These are phyloP conservation scores for Smallanthus sonchifolius DNA, from an alignment of 129 eudicot species.

Conservation along the genomic window DNA sequence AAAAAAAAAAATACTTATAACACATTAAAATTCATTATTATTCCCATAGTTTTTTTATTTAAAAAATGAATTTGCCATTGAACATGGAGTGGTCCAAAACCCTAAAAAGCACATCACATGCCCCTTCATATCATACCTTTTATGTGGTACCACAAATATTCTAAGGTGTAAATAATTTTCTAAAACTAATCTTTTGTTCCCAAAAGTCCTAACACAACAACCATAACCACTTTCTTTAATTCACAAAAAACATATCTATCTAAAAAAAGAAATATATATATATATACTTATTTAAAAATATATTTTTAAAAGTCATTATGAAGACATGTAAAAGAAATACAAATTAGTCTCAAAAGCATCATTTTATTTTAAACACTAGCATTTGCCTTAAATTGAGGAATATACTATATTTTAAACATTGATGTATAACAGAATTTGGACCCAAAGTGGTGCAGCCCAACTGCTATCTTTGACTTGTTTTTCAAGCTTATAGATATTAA, in stretches of 20 bases:
- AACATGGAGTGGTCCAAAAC: slow-evolving; percentile 33
- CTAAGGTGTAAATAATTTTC: slow-evolving; percentile 32
- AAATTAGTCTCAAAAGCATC: slow-evolving; percentile 10
- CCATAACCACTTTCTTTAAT: no score
- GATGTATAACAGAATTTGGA: neutral
- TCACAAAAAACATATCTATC: no score
- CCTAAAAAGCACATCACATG: slow-evolving; percentile 46
- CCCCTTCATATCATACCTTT: slow-evolving; percentile 35
- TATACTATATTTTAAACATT: neutral
- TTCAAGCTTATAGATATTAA: neutral
- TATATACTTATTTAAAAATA: no score
- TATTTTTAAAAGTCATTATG: neutral
- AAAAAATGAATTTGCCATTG: neutral
- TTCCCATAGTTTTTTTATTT: neutral
- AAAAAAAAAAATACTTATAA: no score
- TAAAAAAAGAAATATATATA: no score
- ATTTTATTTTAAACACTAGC: slow-evolving; percentile 29
- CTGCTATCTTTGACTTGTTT: neutral
- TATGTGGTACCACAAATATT: no score
- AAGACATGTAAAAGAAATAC: slow-evolving; percentile 1
- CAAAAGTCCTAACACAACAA: slow-evolving; percentile 64
- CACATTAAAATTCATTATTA: neutral
- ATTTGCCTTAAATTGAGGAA: slow-evolving; percentile 15
- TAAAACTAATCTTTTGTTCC: slow-evolving; percentile 52
- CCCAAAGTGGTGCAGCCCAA: neutral